Base-by-base conservation (phyloP, 2,329 filamentous ascomycete species). In the Fusarium sp. region DNA sequence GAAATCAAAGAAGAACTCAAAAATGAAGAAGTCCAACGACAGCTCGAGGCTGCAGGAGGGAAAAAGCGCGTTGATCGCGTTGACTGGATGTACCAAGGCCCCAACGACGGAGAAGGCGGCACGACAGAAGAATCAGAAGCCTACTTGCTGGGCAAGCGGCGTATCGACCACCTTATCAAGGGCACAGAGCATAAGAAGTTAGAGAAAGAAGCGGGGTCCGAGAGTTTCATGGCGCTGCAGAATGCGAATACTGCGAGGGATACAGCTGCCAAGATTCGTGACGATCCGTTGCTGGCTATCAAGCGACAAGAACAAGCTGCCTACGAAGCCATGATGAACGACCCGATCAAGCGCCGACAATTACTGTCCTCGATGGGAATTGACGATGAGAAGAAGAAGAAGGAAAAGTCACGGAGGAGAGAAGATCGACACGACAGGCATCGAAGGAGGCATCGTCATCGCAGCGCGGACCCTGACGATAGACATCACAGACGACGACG, bases 41-140 rank as follows among this genome's bases (percentile, higher is more conserved):
- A 98, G 74, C 94, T 98, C 63, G 96, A 98, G 82, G 91, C 92
- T 5, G 92, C 94, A 2, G 96, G 96, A 41, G 94, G 95, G 62
- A 90, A 89, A 77, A 95, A 94, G 79, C 88, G 92, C 59, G 84
- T 92, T 35, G 92, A 95, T 76, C 91, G 94, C 39, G 95, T 99
- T 31, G 96, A 98, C 78, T 99, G 96, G 94, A 98, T 99, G 94
- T 99, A 99, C 83, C 90, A 92, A 76, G 95, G 95, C 3, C 94
- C 96, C 12, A 92, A 92, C 55, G 86, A 89, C 77, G 93, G 94
- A 39, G 91, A 93, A 78, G 85, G 86, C n/a, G 92, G 92, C 35
- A 93, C 90, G 42, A 89, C 88, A 9, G 95, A 98, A 81, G 96
- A 98, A 83, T 94, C 94, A 84, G 96, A 99, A 79, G 94, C 93